Base-by-base conservation (phyloP, 108 stramenopile genomes). In the Mediolabrus comicus region DNA sequence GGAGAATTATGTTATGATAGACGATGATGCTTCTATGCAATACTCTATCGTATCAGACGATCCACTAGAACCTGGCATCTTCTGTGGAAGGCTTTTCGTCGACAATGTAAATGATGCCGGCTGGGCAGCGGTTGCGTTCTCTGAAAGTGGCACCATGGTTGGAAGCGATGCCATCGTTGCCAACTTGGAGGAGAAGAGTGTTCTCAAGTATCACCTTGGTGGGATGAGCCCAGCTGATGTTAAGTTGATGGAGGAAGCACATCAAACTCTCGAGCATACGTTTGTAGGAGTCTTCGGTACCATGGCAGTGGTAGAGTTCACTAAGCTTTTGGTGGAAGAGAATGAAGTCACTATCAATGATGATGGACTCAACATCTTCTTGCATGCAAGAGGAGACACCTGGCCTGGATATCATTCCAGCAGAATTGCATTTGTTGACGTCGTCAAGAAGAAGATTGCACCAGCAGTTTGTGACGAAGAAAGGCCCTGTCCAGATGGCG, bases 1-100 rank as follows among this genome's bases (percentile, higher is more conserved):
- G 4, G 41, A 43, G 3, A 43, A n/a, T 17, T 57, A 41, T 57
- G 38, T 57, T 4, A 4, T 17, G 41, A 57, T 41, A 41, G 56
- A 57, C 56, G n/a, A 57, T 14, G 41, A 4, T 0, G 56, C 33
- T 6, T 57, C 38, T 4, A 43, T 57, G 33, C 38, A 57, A 35
- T 57, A 43, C 38, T 35, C 56, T n/a, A 57, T 57, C 33, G 56
- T 57, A 1, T 43, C 41, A 43, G 41, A 43, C 17, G 41, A 43
- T 43, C 41, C 41, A 4, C 41, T 43, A 43, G 10, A 43, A 43
- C n/a, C 4, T 43, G 41, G 41, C 41, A 43, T 43, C 11, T 43
- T 43, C 16, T 43, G 41, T 11, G 41, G 10, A 11, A 43, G 41
- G 17, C 41, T 43, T 17, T 43, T 43, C 16, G 16, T 43, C 41